These are phyloP conservation scores for Daldinia vernicosa DNA, from an alignment of 495 filamentous ascomycete species.

Conservation along the genomic window DNA sequence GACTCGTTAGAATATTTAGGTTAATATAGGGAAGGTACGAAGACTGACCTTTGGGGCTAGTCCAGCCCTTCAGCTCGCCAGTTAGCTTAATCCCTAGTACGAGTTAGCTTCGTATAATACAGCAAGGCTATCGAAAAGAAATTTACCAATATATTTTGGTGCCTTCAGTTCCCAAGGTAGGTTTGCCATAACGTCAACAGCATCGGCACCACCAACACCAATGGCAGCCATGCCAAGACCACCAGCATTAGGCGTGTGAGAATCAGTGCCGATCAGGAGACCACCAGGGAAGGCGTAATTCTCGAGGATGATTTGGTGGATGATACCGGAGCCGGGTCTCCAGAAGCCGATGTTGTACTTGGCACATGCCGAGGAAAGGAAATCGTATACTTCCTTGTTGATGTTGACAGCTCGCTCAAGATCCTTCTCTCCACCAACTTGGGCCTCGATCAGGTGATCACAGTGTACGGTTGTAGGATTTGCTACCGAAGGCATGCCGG, in stretches of 20 bases:
- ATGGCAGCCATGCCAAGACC: constrained; percentile 96
- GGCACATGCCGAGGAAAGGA: constrained; percentile 90
- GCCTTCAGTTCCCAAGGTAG: constrained; percentile 99
- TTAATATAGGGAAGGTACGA: not conserved
- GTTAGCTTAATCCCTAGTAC: constrained; percentile 74
- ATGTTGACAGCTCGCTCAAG: constrained; percentile 87
- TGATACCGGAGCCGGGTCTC: constrained; percentile 98
- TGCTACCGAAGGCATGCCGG: constrained; percentile 91
- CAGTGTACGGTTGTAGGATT: constrained; percentile 98
- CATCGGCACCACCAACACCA: constrained; percentile 98
- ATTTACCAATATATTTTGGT: constrained; percentile 87
- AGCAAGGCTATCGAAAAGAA: too few relatives aligned
- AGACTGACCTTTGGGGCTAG: constrained; percentile 79
- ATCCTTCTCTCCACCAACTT: constrained; percentile 94
- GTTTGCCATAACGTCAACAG: constrained; percentile 98
- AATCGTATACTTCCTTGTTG: constrained; percentile 99
- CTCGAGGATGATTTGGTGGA: constrained; percentile 98
- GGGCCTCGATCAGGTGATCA: constrained; percentile 99
- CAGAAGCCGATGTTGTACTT: constrained; percentile 99
- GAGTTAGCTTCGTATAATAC: not conserved
- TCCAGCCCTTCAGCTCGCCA: constrained; percentile 91
- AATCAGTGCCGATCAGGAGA: constrained; percentile 98
- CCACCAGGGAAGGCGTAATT: constrained; percentile 99
- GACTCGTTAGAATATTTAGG: not conserved
- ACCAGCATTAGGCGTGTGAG: constrained; percentile 97